These are phyloP conservation scores for Pythium dissimile DNA, from an alignment of 352 stramenopile species.

Conservation along the genomic window DNA sequence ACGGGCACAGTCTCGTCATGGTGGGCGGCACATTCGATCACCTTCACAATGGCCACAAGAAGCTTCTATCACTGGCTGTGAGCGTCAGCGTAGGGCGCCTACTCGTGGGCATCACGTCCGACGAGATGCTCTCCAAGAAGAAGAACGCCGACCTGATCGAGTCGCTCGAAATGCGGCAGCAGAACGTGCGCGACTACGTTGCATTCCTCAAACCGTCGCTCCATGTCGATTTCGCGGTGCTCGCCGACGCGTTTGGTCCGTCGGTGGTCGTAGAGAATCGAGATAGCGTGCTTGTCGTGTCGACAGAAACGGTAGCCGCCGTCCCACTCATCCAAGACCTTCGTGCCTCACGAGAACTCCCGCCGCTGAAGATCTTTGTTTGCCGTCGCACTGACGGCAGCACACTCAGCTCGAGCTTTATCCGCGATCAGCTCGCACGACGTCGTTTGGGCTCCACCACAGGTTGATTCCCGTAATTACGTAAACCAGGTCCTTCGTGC, in stretches of 20 bases:
- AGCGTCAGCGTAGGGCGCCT: slow-evolving; percentile 46
- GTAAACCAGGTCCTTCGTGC: background rate
- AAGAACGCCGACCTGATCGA: slow-evolving; percentile 70
- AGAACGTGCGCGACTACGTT: slow-evolving; percentile 57
- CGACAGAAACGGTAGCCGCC: slow-evolving; percentile 20
- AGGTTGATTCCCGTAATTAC: background rate
- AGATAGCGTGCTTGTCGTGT: slow-evolving; percentile 77
- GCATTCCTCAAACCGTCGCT: slow-evolving; percentile 64
- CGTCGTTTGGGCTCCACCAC: background rate
- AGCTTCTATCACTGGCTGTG: slow-evolving; percentile 77
- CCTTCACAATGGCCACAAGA: slow-evolving; percentile 91
- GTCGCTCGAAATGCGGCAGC: slow-evolving; percentile 49
- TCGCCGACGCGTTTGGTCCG: slow-evolving; percentile 85
- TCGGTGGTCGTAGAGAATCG: slow-evolving; percentile 63
- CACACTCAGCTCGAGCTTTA: slow-evolving; percentile 82
- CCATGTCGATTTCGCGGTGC: slow-evolving; percentile 59
- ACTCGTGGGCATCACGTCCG: slow-evolving; percentile 76
- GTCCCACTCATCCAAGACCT: slow-evolving; percentile 7
- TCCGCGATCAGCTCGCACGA: slow-evolving; percentile 61
- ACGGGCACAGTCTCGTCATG: slow-evolving; percentile 52
- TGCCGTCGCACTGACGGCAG: slow-evolving; percentile 78
- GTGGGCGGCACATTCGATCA: slow-evolving; percentile 89
- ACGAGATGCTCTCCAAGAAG: slow-evolving; percentile 80
- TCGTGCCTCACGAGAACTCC: slow-evolving; percentile 32
- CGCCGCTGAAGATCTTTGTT: slow-evolving; percentile 67